Conservation (phyloP, 1,284 basidiomycete genomes). For the Tremellales sp. region DNA sequence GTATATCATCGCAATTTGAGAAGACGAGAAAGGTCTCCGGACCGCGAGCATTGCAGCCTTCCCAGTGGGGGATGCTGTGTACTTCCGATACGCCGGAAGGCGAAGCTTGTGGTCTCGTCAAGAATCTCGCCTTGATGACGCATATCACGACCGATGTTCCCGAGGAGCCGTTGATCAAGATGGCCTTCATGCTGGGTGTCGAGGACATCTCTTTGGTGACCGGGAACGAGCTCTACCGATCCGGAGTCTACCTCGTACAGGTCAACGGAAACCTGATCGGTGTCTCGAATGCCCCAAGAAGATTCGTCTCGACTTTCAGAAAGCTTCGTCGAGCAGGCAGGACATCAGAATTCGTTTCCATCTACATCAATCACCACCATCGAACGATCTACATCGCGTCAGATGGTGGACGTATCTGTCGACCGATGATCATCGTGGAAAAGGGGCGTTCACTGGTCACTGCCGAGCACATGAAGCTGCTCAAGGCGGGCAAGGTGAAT, state of each 20-base stretch:
- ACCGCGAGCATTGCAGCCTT: constrained; percentile 92
- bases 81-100: constrained; percentile 99
- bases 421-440: constrained; percentile 97
- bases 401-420: constrained; percentile 96
- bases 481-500: constrained; percentile 72
- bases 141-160: constrained; percentile 99
- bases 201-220: constrained; percentile 94
- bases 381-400: constrained; percentile 92
- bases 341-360: constrained; percentile 93
- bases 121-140: constrained; percentile 98
- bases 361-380: constrained; percentile 97
- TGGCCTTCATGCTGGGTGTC: constrained; percentile 91
- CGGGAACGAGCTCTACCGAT: constrained; percentile 91
- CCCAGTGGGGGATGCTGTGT: constrained; percentile 99
- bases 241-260: constrained; percentile 89
- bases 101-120: constrained; percentile 97
- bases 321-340: constrained; percentile 85
- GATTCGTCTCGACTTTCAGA: constrained; percentile 87
- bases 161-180: constrained; percentile 84
- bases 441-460: constrained; percentile 72
- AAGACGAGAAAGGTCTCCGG: constrained; percentile 99
- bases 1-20: constrained; percentile 98
- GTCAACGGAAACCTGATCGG: constrained; percentile 97
- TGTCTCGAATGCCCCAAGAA: constrained; percentile 76
- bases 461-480: constrained; percentile 73